Base-by-base conservation (phyloP, 768 basidiomycete genomes). In the Mycena leptocephala region DNA sequence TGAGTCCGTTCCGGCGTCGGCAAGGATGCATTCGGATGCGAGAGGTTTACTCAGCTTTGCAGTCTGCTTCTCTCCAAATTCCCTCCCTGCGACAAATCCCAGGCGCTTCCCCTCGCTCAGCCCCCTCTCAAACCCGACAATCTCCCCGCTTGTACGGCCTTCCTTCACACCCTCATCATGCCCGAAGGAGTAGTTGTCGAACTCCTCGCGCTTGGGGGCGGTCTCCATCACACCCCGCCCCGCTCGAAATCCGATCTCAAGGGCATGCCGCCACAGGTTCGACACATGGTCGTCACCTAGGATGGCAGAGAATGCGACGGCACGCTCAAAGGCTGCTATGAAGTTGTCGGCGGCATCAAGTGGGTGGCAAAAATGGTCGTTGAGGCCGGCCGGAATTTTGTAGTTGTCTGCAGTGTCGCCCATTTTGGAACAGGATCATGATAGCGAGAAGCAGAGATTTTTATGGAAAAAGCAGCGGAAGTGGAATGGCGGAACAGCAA, bases 11-110 rank as follows among this genome's bases (percentile, higher is more conserved):
- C 64, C 46, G 43, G 24, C 46, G 48, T 66, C 30, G 64, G 51
- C 30, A 30, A 66, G 48, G 4, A 51, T 35, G 32, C 46, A 46
- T 5, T 20, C 43, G 8, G 64, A 24, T 3, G 46, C 64, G 24
- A 35, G 22, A 51, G 32, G 2, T 48, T 66, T 48, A 48, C 64
- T 66, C 64, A 35, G 22, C 64, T 66, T 66, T 26, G 11, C n/a
- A 32, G 64, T 46, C 46, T 66, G 64, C 32, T 66, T 66, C 28
- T 66, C 64, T 6, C 64, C 64, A 35, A 66, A 66, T n/a, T 66
- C 64, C 46, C 64, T 66, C 22, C 64, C 64, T 32, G 64, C 64
- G 30, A 66, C 64, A 51, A 66, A 66, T 20, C 64, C 64, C 22
- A 66, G 46, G 18, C 64, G 64, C 32, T 66, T 66, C 53, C 66